phyloP scores from a whole-genome alignment of 768 basidiomycete species.

The Suillus weaverae region DNA sequence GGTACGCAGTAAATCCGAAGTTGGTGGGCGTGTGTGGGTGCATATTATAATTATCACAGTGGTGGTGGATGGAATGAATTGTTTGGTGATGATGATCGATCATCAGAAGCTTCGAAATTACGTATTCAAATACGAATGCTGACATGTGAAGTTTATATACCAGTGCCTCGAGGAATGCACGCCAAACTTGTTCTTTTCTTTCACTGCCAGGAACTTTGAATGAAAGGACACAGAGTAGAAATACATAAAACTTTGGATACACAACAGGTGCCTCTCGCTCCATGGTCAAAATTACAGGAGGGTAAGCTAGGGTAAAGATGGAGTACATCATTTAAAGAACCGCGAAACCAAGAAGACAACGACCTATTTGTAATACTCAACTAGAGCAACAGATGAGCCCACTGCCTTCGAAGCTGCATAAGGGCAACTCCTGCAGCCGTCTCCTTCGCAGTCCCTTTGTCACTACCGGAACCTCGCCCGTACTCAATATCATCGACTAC shows the following conservation, averaged over 20 bases:
- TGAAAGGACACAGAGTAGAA: neutral
- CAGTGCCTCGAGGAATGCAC: neutral
- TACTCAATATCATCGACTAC: constrained; percentile 30
- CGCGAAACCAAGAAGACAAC: neutral
- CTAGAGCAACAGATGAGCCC: constrained; percentile 1
- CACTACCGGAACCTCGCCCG: constrained; percentile 25
- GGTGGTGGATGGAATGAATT: neutral
- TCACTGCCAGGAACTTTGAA: neutral
- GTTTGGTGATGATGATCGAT: neutral
- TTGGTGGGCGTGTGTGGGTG: neutral
- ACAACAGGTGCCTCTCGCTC: neutral
- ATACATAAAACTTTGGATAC: neutral
- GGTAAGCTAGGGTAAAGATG: neutral
- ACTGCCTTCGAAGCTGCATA: constrained; percentile 24
- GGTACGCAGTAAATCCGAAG: neutral
- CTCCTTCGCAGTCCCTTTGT: constrained; percentile 32
- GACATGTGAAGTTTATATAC: too few species aligned
- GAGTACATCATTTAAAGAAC: neutral
- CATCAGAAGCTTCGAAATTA: too few species aligned
- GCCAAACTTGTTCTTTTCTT: neutral
- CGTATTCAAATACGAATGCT: too few species aligned
- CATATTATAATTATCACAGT: neutral
- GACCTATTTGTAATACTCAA: neutral
- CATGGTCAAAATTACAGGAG: neutral
- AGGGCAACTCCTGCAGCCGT: constrained; percentile 27